A percentile compares a stretch with the other conserved stretches of the same genome.
Conservation (phyloP, 163 green algal species). For the Scenedesmus sp. region DNA sequence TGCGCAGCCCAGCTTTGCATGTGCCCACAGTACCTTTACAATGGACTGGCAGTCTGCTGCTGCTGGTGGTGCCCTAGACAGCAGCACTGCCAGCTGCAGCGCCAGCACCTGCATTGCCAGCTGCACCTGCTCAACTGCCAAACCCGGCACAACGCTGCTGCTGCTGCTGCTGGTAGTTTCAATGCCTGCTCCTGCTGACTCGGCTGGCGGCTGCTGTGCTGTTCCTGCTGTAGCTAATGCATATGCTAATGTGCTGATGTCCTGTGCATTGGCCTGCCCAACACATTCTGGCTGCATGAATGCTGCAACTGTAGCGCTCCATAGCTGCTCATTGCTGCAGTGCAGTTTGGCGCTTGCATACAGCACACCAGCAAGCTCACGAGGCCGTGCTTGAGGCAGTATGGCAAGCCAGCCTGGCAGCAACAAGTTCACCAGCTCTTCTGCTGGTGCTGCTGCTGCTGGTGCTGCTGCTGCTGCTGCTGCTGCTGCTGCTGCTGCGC, state of each 20-base stretch:
- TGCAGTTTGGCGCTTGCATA: background rate
- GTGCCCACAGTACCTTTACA: slow-evolving; percentile 8
- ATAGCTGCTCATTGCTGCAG: background rate
- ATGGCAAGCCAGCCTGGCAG: background rate
- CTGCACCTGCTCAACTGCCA: background rate
- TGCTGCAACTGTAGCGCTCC: background rate
- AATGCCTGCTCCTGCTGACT: background rate
- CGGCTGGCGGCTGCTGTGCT: background rate
- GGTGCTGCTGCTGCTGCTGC: background rate
- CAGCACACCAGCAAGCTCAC: background rate
- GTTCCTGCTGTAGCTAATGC: background rate
- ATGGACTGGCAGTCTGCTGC: background rate
- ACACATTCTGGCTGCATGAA: background rate
- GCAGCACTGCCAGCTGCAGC: slow-evolving; percentile 6
- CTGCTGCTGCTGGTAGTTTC: background rate
- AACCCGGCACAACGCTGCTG: background rate
- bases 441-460: background rate
- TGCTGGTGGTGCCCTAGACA: background rate
- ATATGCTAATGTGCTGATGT: background rate
- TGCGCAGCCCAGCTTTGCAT: background rate
- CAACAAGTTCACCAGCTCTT: background rate
- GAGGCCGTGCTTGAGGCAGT: background rate
- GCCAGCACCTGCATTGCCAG: background rate
- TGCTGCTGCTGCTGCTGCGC: background rate
- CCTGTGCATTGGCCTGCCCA: background rate